Base-by-base conservation (phyloP, 495 filamentous ascomycete species). In the Xylaria scruposa region DNA sequence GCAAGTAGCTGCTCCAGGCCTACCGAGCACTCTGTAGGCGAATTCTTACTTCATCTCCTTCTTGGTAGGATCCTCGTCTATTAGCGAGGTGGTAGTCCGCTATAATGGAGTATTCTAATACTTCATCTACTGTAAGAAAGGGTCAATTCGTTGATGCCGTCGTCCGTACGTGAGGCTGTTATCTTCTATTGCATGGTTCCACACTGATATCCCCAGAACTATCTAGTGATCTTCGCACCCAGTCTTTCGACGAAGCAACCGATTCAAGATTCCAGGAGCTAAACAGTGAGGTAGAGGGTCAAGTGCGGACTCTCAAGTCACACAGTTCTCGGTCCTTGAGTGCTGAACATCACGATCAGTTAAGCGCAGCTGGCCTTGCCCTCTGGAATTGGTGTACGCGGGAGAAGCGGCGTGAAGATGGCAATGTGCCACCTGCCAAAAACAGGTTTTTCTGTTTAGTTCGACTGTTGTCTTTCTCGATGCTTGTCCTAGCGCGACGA, bases 321-420 rank as follows among this genome's bases (percentile, higher is more conserved):
- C 69, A 65, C n/a, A 60, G 46, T 38, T 68, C 74, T 4, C 77
- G 72, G 38, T 72, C 70, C 36, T 71, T 73, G 31, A 63, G 62
- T 38, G 66, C 70, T n/a, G 72, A 73, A 33, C 74, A 73, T 21
- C 78, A 78, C 67, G 74, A 76, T 33, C 87, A 88, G 46, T 80
- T 90, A n/a, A 89, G 91, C 61, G 73, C 64, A 29, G 72, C 79
- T 13, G 91, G 87, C 3, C 87, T 84, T 8, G 81, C 81, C 40
- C 78, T 94, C 29, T 94, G 92, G 92, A 94, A 95, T 74, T 73
- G 89, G 21, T 88, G 89, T 66, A 90, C 88, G 4, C 84, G 87
- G 10, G 74, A 90, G 33, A 78, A 75, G 61, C 81, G 84, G 51
- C 77, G 78, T 19, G 64, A 67, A 38, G 70, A 46, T 31, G 40